Evolutionary conservation across 257 asterid genomes (phyloP).

Genomic region (Asclepias syriaca): DNA sequence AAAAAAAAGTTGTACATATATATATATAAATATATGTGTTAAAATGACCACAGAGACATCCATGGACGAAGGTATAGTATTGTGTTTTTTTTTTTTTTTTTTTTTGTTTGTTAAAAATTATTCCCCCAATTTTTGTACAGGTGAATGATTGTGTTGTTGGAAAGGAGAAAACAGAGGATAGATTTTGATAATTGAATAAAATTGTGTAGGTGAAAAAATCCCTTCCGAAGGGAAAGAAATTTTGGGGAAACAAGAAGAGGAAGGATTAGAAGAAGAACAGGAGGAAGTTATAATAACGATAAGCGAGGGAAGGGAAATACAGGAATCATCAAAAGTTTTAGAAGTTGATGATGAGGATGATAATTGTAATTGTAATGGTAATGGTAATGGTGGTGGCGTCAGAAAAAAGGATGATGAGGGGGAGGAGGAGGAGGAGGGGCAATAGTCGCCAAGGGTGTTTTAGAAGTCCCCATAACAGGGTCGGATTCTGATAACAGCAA

Average conservation of each 20-base stretch:
- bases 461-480: conserved; percentile 50
- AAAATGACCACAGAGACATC: conserved; percentile 12
- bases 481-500: conserved; percentile 37
- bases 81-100: background rate
- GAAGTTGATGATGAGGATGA: background rate
- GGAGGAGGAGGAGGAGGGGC: conserved; percentile 19
- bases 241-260: conserved; percentile 10
- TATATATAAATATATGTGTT: background rate
- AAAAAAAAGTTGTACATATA: background rate
- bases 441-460: conserved; percentile 65
- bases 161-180: background rate
- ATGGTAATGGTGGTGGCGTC: background rate
- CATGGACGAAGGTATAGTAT: conserved; percentile 44
- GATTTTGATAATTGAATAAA: background rate
- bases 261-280: conserved; percentile 4
- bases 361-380: too few species aligned
- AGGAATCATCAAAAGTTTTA: conserved; percentile 1
- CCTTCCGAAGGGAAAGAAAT: conserved; percentile 7
- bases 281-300: background rate
- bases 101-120: background rate
- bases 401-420: too few species aligned
- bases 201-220: conserved; percentile 15
- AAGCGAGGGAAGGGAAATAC: conserved; percentile 7
- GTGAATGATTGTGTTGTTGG: background rate
- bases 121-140: too few species aligned